Evolutionary conservation across 78 protist genomes (phyloP).

Genomic region (Dictyostelium firmibasis): DNA sequence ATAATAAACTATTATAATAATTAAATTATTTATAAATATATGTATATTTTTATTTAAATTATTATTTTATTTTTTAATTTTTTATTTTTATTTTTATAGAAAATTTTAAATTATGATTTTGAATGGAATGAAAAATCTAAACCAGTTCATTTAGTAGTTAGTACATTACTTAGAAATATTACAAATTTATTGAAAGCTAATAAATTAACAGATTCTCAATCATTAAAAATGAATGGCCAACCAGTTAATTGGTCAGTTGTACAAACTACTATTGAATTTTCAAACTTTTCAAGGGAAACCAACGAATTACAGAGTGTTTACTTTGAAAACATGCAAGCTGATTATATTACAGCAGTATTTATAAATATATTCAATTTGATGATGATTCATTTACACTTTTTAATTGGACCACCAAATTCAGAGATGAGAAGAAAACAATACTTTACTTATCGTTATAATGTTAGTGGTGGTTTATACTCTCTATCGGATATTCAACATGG

Average conservation of each 20-base stretch:
- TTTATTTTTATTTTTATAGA: background rate
- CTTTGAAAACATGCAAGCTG: constrained; percentile 36
- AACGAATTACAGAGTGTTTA: constrained; percentile 27
- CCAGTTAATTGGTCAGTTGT: constrained; percentile 36
- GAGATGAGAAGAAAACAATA: constrained; percentile 45
- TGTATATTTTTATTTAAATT: background rate
- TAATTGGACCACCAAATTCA: constrained; percentile 74
- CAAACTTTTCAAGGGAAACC: constrained; percentile 9
- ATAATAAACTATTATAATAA: background rate
- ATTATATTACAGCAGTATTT: constrained; percentile 57
- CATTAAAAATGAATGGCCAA: constrained; percentile 57
- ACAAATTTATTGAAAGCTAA: constrained; percentile 17
- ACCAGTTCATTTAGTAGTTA: constrained; percentile 49
- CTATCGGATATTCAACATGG: constrained; percentile 61
- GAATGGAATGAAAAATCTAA: constrained; percentile 42
- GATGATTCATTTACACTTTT: constrained; percentile 50
- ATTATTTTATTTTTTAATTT: background rate
- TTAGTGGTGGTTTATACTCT: constrained; percentile 42
- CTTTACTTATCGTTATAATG: constrained; percentile 28
- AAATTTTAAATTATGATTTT: constrained; percentile 35
- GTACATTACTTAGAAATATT: constrained; percentile 6
- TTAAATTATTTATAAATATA: background rate
- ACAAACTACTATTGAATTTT: constrained; percentile 34
- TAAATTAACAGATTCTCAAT: constrained; percentile 40
- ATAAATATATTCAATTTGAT: constrained; percentile 58